Base-by-base conservation (phyloP, 495 filamentous ascomycete species). In the Collariella sp. region DNA sequence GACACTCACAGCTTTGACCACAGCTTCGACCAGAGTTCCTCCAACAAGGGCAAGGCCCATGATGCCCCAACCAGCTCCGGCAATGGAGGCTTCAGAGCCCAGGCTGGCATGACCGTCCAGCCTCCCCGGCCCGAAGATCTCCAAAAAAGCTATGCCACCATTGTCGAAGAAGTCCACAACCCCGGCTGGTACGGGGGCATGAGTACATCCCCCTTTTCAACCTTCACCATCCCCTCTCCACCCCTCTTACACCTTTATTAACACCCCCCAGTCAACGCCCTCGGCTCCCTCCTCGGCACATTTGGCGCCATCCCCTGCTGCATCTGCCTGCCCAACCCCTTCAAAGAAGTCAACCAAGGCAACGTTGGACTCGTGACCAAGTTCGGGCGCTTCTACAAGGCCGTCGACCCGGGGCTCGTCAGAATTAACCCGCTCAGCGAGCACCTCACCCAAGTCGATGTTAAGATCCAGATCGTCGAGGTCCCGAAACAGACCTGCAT, bases 381-480 rank as follows among this genome's bases (percentile, higher is more conserved):
- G 68, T 99, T 97, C 60, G 93, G 93, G 67, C 87, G 88, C 64
- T 97, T 98, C 75, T 88, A 94, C 69, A 88, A 91, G 61, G 88
- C 93, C 23, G 93, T 99, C 51, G 93, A 99, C 71, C 93, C 93
- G 22, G 93, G 93, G 69, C 83, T 99, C 26, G 90, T 96, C 67
- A 95, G 95, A 77, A 82, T 99, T 74, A 99, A 99, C 75, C 90
- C 90, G n/a, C 82, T 97, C 44, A 89, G 84, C 60, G 93, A 99
- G 75, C 80, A 76, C 42, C 78, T 99, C 22, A 86, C 85, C 59
- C 86, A 91, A 57, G 87, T 99, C 59, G 93, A 99, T 68, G 93
- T 99, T 69, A 97, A 96, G 82, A 96, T 97, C 62, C 93, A 99
- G 73, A 95, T 96, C 61, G 90, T 90, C 68, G 83, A 99, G 77